Percentiles rank a stretch among this genome's conserved stretches.
These are phyloP conservation scores for Colletotrichum sp. DNA, from an alignment of 2,329 filamentous ascomycete species.

Conservation along the genomic window DNA sequence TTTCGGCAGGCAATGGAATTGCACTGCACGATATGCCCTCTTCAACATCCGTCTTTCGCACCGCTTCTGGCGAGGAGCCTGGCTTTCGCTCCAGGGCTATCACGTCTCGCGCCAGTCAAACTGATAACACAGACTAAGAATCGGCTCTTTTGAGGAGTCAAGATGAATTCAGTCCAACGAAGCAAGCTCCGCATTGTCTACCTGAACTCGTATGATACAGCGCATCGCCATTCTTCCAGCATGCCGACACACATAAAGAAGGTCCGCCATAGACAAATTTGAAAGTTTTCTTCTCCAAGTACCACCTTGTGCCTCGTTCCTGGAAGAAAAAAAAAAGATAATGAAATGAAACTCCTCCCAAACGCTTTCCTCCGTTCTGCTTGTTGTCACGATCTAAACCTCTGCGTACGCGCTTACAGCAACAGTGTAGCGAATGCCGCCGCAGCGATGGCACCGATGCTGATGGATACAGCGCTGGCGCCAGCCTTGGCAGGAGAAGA, in stretches of 20 bases:
- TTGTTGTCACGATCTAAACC: neutral
- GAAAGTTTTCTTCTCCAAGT: neutral
- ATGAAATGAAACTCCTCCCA: neutral
- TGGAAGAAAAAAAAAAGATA: neutral
- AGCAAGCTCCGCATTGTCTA: conserved; percentile 14
- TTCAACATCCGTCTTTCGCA: conserved; percentile 69
- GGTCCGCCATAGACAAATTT: neutral
- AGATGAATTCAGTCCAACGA: neutral
- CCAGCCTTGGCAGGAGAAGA: neutral
- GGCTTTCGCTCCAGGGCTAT: neutral
- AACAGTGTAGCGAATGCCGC: conserved; percentile 5
- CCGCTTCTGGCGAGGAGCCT: conserved; percentile 42
- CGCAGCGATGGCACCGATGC: neutral
- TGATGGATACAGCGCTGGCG: neutral
- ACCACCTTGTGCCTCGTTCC: neutral
- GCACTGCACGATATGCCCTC: conserved; percentile 57
- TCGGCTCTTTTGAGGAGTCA: neutral
- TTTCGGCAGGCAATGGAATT: conserved; percentile 25
- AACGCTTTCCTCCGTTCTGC: neutral
- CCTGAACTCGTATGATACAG: conserved; percentile 14
- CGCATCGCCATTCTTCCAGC: neutral
- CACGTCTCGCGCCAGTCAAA: neutral
- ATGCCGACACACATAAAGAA: neutral
- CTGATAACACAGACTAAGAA: neutral
- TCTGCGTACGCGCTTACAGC: neutral